Evolutionary conservation across 257 asterid species (phyloP).

Genomic region (Solanum bulbocastanum): DNA sequence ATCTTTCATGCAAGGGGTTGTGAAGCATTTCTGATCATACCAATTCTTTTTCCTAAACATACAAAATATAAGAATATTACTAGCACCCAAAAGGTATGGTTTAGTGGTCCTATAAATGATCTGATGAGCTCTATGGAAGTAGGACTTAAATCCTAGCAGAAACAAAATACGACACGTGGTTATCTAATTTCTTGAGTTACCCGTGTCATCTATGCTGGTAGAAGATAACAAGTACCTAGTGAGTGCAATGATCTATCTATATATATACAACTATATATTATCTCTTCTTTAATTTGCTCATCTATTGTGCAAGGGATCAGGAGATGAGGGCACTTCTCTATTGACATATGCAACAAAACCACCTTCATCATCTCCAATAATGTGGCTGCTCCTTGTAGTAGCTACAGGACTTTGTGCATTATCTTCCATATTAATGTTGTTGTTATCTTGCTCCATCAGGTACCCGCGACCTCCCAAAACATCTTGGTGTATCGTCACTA

Average conservation of each 20-base stretch:
- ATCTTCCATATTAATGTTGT: not conserved
- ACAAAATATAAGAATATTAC: not conserved
- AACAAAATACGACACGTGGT: not conserved
- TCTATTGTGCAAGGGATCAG: conserved; percentile 37
- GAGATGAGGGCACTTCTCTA: conserved; percentile 33
- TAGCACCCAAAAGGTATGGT: not conserved
- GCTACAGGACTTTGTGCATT: not conserved
- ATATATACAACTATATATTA: not conserved
- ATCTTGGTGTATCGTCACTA: conserved; percentile 1
- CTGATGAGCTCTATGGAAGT: not conserved
- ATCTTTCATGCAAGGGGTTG: not conserved
- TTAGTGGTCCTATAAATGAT: not conserved
- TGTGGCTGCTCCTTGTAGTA: not conserved
- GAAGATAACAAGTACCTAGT: not conserved
- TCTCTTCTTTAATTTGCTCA: not conserved
- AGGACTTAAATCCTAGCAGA: not conserved
- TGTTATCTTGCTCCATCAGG: not conserved
- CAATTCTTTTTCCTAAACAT: not conserved
- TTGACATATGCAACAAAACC: conserved; percentile 21
- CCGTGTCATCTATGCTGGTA: not conserved
- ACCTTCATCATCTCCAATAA: not conserved
- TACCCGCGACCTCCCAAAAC: conserved; percentile 16
- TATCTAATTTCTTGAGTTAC: not conserved
- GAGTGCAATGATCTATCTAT: not conserved
- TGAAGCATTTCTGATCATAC: not conserved